Evolutionary conservation across 1,139 yeast species (phyloP).

Genomic region (Insectozyma bohioensis): DNA sequence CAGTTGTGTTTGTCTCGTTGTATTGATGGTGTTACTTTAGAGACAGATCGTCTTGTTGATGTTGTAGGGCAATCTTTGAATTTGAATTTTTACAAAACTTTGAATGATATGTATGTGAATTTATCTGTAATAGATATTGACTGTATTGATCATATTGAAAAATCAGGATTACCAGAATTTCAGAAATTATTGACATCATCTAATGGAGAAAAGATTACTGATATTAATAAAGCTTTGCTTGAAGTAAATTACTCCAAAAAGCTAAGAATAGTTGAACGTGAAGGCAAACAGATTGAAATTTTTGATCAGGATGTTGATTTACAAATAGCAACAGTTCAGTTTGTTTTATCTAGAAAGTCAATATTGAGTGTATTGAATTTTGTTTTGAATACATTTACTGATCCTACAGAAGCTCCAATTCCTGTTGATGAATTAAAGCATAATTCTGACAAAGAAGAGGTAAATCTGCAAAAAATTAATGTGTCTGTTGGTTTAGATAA

Average conservation of each 20-base stretch:
- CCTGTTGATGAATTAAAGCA: slow-evolving; percentile 71
- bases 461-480: slow-evolving; percentile 71
- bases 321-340: slow-evolving; percentile 75
- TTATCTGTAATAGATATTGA: slow-evolving; percentile 63
- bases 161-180: slow-evolving; percentile 61
- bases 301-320: slow-evolving; percentile 78
- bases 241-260: slow-evolving; percentile 58
- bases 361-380: slow-evolving; percentile 78
- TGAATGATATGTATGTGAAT: slow-evolving; percentile 64
- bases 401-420: slow-evolving; percentile 66
- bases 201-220: slow-evolving; percentile 26
- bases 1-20: slow-evolving; percentile 69
- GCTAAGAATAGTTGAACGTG: slow-evolving; percentile 61
- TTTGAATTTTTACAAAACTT: slow-evolving; percentile 60
- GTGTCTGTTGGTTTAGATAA: slow-evolving; percentile 72
- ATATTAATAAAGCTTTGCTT: slow-evolving; percentile 48
- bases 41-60: slow-evolving; percentile 69
- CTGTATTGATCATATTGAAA: slow-evolving; percentile 74
- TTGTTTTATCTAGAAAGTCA: slow-evolving; percentile 76
- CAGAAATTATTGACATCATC: slow-evolving; percentile 72
- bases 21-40: slow-evolving; percentile 56
- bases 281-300: slow-evolving; percentile 60
- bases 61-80: slow-evolving; percentile 65
- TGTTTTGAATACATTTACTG: slow-evolving; percentile 82
- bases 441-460: slow-evolving; percentile 53